phyloP scores from a whole-genome alignment of 129 eudicot genomes.

The Saposhnikovia divaricata region DNA sequence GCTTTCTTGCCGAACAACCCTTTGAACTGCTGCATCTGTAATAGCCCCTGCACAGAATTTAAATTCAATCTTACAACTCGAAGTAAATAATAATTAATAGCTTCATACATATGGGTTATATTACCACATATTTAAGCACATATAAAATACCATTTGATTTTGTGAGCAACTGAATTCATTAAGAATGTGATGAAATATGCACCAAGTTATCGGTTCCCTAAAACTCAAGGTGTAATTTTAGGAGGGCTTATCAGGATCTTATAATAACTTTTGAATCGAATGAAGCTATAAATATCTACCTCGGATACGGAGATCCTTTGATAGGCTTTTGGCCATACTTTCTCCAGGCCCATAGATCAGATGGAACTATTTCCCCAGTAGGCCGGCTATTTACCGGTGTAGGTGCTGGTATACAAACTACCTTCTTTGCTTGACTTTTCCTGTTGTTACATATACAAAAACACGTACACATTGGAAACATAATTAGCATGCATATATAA shows the following conservation, averaged over 20 bases:
- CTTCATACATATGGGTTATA: not conserved
- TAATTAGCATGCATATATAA: not conserved
- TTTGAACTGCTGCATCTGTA: constrained; percentile 96
- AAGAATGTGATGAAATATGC: not conserved
- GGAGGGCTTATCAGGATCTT: not conserved
- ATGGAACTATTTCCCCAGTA: constrained; percentile 87
- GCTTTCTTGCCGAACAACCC: constrained; percentile 93
- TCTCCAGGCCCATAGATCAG: constrained; percentile 99
- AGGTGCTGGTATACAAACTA: constrained; percentile 96
- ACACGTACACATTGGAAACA: not conserved
- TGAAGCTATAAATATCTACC: constrained; percentile 26
- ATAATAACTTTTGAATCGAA: not conserved
- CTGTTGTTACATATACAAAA: constrained; percentile 16
- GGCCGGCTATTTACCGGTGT: constrained; percentile 85
- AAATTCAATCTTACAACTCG: not conserved
- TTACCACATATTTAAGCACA: not conserved
- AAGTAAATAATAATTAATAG: not conserved
- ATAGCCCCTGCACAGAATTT: constrained; percentile 60
- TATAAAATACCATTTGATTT: not conserved
- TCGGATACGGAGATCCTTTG: constrained; percentile 98
- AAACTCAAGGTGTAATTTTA: not conserved
- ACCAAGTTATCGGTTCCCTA: not conserved
- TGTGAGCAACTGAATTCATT: not conserved
- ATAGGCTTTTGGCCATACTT: constrained; percentile 96
- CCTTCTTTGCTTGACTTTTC: constrained; percentile 94